phyloP scores from a whole-genome alignment of 2,329 filamentous ascomycete genomes.

The Tolypocladium capitatum region DNA sequence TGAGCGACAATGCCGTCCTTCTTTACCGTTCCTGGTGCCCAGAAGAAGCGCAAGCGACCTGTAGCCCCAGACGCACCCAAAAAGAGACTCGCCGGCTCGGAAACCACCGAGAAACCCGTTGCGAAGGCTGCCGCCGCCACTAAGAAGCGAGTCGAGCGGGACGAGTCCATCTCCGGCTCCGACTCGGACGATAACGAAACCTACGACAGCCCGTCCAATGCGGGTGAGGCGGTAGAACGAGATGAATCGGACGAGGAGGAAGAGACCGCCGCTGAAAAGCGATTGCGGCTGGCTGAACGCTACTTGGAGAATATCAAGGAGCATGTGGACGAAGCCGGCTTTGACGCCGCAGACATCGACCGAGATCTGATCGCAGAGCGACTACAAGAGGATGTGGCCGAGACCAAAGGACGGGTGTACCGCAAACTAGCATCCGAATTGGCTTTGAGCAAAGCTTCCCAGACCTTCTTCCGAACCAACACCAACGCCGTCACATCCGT shows the following conservation, averaged over 20 bases:
- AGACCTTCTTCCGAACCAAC: constrained; percentile 67
- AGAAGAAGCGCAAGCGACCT: constrained; percentile 78
- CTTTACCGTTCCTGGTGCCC: constrained; percentile 76
- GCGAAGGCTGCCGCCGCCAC: constrained; percentile 24
- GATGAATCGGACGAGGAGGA: constrained; percentile 55
- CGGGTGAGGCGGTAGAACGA: constrained; percentile 30
- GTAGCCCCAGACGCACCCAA: constrained; percentile 41
- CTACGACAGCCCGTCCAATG: constrained; percentile 24
- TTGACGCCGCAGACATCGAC: constrained; percentile 90
- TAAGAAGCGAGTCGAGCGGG: constrained; percentile 36
- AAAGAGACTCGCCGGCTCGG: constrained; percentile 41
- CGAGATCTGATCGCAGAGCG: constrained; percentile 82
- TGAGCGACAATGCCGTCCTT: constrained; percentile 71
- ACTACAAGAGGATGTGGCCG: constrained; percentile 81
- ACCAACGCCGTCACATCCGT: constrained; percentile 67
- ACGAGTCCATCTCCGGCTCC: constrained; percentile 79
- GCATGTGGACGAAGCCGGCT: constrained; percentile 69
- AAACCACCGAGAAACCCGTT: constrained; percentile 26
- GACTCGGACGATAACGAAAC: constrained; percentile 55
- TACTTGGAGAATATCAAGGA: constrained; percentile 84
- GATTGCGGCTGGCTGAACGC: constrained; percentile 75
- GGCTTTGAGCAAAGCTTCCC: constrained; percentile 51
- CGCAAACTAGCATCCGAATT: constrained; percentile 63
- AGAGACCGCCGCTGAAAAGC: constrained; percentile 81
- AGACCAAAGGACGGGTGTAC: constrained; percentile 83